Evolutionary conservation across 257 asterid species (phyloP).

Genomic region (Solanum microdontum): DNA sequence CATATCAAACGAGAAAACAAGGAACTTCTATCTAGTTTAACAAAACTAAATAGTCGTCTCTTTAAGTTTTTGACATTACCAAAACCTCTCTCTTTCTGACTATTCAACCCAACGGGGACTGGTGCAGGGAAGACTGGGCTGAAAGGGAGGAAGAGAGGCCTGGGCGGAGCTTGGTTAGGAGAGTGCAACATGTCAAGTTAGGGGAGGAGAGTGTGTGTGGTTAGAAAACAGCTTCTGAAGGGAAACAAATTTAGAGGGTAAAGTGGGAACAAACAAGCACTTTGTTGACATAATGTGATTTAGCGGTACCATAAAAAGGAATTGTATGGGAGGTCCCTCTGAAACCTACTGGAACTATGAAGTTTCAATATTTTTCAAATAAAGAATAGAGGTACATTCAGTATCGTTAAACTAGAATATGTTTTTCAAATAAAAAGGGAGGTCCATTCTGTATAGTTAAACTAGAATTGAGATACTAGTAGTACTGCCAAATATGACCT

Average conservation of each 20-base stretch:
- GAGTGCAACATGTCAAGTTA: neutral
- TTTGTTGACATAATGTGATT: neutral
- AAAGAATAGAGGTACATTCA: neutral
- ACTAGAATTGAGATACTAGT: neutral
- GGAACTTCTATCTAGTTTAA: neutral
- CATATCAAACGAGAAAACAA: neutral
- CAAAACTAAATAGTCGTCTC: neutral
- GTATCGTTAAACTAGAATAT: neutral
- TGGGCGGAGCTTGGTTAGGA: neutral
- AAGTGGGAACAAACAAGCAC: neutral
- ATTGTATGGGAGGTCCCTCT: neutral
- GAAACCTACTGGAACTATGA: neutral
- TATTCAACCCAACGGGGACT: neutral
- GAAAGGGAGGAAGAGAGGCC: neutral
- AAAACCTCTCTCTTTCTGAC: neutral
- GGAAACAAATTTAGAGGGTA: neutral
- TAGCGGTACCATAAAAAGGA: neutral
- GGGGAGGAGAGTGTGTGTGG: neutral
- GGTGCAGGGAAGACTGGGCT: neutral
- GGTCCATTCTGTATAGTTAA: neutral
- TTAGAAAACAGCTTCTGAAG: neutral
- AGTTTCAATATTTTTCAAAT: neutral
- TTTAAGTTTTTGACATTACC: neutral
- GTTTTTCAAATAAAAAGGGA: neutral
- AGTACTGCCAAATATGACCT: neutral